Base-by-base conservation (phyloP, 805 yeast genomes). In the Schwanniomyces sp. region DNA sequence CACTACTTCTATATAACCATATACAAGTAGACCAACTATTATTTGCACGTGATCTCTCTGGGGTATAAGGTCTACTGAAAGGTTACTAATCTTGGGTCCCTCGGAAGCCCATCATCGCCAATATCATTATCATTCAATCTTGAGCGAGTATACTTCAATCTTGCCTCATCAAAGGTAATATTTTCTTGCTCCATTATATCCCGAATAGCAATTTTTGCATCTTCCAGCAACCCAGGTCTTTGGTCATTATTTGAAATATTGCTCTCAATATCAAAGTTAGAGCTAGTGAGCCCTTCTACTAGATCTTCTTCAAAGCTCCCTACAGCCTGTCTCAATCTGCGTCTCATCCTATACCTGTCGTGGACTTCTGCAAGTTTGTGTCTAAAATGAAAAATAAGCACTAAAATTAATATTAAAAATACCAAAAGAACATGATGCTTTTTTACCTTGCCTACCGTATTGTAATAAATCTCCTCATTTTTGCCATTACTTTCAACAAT, bases 151-250 rank as follows among this genome's bases (percentile, higher is more conserved):
- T 78, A 84, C 45, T 72, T 57, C 3, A 79, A 61, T 50, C 96
- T 70, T 0, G 96, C 95, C 37, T 81, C 81, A 61, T 88, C 95
- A 59, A 88, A 88, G 1, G 78, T 57, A 26, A 86, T 51, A 30
- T 70, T 61, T 43, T 76, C 66, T 5, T 61, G 57, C 6, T 70
- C 59, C 94, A 88, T 88, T 7, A 86, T 68, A 26, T 62, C 51
- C 48, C 71, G 69, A 2, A 88, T 80, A 45, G 68, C 75, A 14
- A 56, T 55, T 61, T 82, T 84, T 1, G 87, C 79, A 5, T 48
- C 58, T 34, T 72, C 80, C 59, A 80, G 82, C 30, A 88, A 68
- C 0, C 94, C 94, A n/a, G 65, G 56, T 46, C 95, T 75, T 1
- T 68, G 36, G 56, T 88, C 96, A 8, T 66, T 68, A n/a, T 58